Base-by-base conservation (phyloP, 2,329 filamentous ascomycete species). In the Cryphonectria nitschkei region DNA sequence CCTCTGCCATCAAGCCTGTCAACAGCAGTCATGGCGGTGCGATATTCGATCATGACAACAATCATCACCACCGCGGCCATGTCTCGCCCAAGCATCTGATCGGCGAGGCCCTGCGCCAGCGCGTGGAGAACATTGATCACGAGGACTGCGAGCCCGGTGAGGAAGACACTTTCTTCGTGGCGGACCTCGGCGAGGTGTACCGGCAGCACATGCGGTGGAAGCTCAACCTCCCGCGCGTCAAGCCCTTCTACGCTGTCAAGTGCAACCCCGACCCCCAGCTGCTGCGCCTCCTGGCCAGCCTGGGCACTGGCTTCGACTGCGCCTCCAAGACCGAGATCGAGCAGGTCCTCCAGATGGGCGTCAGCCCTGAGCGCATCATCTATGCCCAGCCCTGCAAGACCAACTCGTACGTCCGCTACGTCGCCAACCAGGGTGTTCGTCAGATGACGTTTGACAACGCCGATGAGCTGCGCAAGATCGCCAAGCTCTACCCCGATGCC, bases 381-480 rank as follows among this genome's bases (percentile, higher is more conserved):
- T 99, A 98, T 80, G 96, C 96, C 65, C 96, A 99, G 84, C 96
- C 96, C 69, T 98, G 96, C 92, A 99, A 99, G 90, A 99, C 96
- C 78, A 97, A 96, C 85, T 98, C 95, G 64, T 98, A 98, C 82
- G 88, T 99, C 74, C 94, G 95, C 79, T 97, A 95, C 79, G 96
- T 97, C 74, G 90, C 92, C 78, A 88, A 90, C 79, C 86, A 91
- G 75, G 92, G 92, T 76, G 96, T 99, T 80, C 95, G 93, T 84
- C 93, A 97, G 86, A 98, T 99, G 95, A 99, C 96, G 2, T 98
- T 99, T 80, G 96, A 99, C 88, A 99, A 99, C 77, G 90, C 92
- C 80, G 96, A 99, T 81, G 96, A 99, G 87, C 89, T 99, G 67
- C 94, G 95, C 89, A 99, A 99, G 88, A 95, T 97, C 81, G 96